These are phyloP conservation scores for Picea engelmannii DNA, from an alignment of 83 land plant genomes.

Conservation along the genomic window DNA sequence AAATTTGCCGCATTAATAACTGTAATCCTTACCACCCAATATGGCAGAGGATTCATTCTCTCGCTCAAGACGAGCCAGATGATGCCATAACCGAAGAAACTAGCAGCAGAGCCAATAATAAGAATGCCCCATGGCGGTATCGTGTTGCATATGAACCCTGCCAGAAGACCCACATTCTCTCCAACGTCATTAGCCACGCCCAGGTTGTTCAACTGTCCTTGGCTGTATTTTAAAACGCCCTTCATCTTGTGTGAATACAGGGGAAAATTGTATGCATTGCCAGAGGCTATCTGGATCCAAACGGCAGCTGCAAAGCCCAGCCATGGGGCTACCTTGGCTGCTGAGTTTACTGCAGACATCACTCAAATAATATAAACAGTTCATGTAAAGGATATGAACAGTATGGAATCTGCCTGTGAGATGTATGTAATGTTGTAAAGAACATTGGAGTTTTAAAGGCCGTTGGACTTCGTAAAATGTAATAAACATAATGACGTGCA, in stretches of 20 bases:
- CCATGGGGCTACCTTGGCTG: too few relatives aligned
- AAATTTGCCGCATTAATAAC: background rate
- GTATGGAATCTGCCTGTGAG: too few relatives aligned
- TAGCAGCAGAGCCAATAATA: slow-evolving; percentile 38
- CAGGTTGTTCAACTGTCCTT: slow-evolving; percentile 74
- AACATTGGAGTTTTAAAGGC: too few relatives aligned
- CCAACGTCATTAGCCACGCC: slow-evolving; percentile 95
- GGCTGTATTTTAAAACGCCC: slow-evolving; percentile 63
- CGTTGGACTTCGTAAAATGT: too few relatives aligned
- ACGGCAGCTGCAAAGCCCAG: too few relatives aligned
- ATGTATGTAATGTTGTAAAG: too few relatives aligned
- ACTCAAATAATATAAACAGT: too few relatives aligned
- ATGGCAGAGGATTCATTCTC: slow-evolving; percentile 60
- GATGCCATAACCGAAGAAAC: slow-evolving; percentile 70
- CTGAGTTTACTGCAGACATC: too few relatives aligned
- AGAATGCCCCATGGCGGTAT: slow-evolving; percentile 82
- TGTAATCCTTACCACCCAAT: slow-evolving; percentile 65
- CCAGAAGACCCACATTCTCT: slow-evolving; percentile 86
- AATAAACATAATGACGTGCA: too few relatives aligned
- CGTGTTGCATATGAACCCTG: slow-evolving; percentile 82
- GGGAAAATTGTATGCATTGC: too few relatives aligned
- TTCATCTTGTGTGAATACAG: slow-evolving; percentile 32
- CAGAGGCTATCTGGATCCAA: too few relatives aligned
- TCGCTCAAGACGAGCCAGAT: slow-evolving; percentile 74
- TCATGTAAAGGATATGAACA: too few relatives aligned